Evolutionary conservation across 2,329 filamentous ascomycete genomes (phyloP).

Genomic region (Colletotrichum melonis): DNA sequence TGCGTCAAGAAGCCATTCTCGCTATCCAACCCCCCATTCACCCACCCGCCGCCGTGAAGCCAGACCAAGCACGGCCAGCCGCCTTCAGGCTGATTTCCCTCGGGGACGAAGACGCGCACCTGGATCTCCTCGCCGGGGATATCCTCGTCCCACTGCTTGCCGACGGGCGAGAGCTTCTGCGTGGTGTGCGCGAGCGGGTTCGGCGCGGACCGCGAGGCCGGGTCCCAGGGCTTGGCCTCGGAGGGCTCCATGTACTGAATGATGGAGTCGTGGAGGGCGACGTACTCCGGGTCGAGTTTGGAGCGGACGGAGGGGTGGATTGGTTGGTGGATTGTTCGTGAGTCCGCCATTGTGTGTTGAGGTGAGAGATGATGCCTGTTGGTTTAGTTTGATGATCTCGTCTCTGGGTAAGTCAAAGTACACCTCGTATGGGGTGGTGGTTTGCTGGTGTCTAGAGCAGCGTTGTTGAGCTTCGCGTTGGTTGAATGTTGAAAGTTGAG

Average conservation of each 20-base stretch:
- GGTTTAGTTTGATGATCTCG: no score
- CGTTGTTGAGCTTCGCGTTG: not conserved
- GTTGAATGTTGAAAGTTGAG: not conserved
- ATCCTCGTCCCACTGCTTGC: constrained; percentile 17
- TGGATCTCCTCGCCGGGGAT: constrained; percentile 41
- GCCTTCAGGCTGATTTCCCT: no score
- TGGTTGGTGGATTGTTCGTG: constrained; percentile 43
- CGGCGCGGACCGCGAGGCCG: not conserved
- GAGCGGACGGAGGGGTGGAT: constrained; percentile 46
- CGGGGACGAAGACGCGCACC: constrained; percentile 47
- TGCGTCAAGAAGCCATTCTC: constrained; percentile 48
- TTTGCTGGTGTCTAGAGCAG: no score
- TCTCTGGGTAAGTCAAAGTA: not conserved
- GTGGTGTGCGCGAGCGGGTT: constrained; percentile 12
- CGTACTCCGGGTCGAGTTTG: constrained; percentile 51
- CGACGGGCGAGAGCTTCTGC: constrained; percentile 8
- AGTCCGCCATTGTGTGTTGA: not conserved
- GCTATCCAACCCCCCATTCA: constrained; percentile 47
- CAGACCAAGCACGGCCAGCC: constrained; percentile 51
- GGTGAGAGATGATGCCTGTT: no score
- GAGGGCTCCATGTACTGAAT: constrained; percentile 50
- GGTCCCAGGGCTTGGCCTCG: constrained; percentile 48
- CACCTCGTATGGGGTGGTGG: no score
- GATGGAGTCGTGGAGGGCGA: constrained; percentile 49
- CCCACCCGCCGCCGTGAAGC: constrained; percentile 55